These are phyloP conservation scores for Aspergillus egyptiacus DNA, from an alignment of 495 filamentous ascomycete genomes.

Conservation along the genomic window DNA sequence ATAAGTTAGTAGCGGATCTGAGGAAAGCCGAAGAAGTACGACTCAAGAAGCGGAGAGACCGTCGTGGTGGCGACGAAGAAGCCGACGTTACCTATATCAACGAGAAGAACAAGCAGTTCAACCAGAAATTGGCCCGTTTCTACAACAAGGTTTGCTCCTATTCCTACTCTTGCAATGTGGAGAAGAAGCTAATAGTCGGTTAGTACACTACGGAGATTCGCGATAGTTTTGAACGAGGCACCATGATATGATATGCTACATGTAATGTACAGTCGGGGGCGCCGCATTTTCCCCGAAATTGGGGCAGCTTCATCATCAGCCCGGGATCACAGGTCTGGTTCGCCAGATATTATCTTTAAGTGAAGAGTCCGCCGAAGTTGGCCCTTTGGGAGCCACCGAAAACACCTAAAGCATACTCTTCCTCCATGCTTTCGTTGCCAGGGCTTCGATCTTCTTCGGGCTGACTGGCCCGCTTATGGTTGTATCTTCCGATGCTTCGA, in stretches of 20 bases:
- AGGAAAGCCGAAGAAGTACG: constrained; percentile 81
- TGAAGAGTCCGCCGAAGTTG: too few species aligned
- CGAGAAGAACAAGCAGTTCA: constrained; percentile 99
- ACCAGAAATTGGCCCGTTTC: constrained; percentile 89
- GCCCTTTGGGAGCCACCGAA: too few species aligned
- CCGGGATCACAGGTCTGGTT: too few species aligned
- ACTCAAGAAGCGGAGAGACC: constrained; percentile 76
- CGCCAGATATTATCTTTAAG: too few species aligned
- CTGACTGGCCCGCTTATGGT: constrained; percentile 63
- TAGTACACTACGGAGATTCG: constrained; percentile 93
- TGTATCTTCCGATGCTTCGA: constrained; percentile 70
- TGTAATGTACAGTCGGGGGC: neutral
- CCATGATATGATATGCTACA: constrained; percentile 43
- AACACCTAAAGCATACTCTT: constrained; percentile 67
- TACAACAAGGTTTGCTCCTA: constrained; percentile 74
- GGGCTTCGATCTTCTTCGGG: constrained; percentile 60
- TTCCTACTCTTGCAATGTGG: neutral
- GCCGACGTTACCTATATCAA: constrained; percentile 98
- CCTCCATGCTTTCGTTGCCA: constrained; percentile 73
- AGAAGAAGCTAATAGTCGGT: constrained; percentile 27
- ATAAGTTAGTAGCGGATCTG: constrained; percentile 78
- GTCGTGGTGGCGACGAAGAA: constrained; percentile 67
- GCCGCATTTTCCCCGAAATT: neutral
- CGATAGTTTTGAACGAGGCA: constrained; percentile 96
- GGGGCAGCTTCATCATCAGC: neutral